Evolutionary conservation across 805 yeast genomes (phyloP).

Genomic region (Hanseniaspora mollemarum): DNA sequence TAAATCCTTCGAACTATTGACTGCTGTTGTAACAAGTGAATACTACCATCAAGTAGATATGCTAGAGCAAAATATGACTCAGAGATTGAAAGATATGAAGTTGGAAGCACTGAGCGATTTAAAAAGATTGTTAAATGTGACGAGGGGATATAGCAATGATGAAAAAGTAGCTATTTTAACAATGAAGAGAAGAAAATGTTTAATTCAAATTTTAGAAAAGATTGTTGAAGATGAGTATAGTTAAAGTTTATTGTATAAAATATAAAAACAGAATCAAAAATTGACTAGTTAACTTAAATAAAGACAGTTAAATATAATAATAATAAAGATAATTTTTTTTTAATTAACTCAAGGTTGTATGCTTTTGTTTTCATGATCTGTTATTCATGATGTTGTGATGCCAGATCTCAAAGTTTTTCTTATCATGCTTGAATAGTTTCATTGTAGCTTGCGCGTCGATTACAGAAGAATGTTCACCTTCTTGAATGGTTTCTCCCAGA

Average conservation of each 20-base stretch:
- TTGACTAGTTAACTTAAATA: neutral
- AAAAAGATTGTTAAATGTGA: neutral
- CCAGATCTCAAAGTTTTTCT: conserved; percentile 45
- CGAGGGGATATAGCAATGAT: neutral
- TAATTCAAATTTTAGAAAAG: conserved; percentile 1
- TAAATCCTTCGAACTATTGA: conserved; percentile 28
- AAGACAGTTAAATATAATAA: neutral
- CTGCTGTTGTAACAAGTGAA: conserved; percentile 25
- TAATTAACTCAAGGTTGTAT: neutral
- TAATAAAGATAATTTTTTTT: neutral
- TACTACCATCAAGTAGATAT: conserved; percentile 26
- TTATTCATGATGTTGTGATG: conserved; percentile 8
- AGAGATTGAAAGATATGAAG: conserved; percentile 23
- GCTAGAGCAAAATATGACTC: conserved; percentile 20
- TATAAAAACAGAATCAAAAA: neutral
- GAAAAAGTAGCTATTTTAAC: neutral
- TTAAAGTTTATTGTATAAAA: neutral
- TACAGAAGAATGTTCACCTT: conserved; percentile 70
- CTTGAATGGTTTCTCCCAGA: conserved; percentile 52
- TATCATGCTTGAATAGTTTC: conserved; percentile 57
- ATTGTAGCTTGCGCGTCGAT: conserved; percentile 86
- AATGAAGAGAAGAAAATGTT: conserved; percentile 6
- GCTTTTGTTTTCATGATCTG: neutral
- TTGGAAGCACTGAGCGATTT: conserved; percentile 14
- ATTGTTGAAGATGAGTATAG: neutral